A percentile compares a stretch with the other conserved stretches of the same genome.
Conservation (phyloP, 148 eudicot species). For the Suaeda aralocaspica region DNA sequence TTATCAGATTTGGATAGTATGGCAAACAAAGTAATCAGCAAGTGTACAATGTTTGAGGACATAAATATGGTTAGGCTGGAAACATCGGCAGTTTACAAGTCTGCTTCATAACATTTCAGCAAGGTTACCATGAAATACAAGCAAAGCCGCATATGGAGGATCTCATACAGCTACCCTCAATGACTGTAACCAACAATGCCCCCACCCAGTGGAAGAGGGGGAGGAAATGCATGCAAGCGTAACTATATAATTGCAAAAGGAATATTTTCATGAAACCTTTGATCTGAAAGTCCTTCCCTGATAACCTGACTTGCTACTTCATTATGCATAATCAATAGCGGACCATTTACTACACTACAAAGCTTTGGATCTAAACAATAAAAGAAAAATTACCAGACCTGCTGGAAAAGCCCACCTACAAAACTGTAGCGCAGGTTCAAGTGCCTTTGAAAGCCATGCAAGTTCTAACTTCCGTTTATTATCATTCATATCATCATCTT, state of each 20-base stretch:
- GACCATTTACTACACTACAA: no score
- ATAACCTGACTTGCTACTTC: neutral
- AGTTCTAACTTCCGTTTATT: slow-evolving; percentile 61
- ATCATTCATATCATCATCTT: slow-evolving; percentile 26
- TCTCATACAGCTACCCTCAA: neutral
- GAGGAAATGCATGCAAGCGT: neutral
- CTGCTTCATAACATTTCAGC: neutral
- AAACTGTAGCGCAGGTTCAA: slow-evolving; percentile 82
- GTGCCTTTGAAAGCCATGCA: slow-evolving; percentile 78
- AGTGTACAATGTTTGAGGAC: neutral
- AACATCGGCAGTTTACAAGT: neutral
- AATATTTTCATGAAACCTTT: neutral
- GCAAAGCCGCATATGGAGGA: neutral
- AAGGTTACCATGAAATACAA: neutral
- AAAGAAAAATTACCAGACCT: slow-evolving; percentile 43
- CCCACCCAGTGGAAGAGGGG: neutral
- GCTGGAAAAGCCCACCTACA: slow-evolving; percentile 67
- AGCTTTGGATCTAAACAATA: neutral
- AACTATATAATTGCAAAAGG: neutral
- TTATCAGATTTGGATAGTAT: neutral
- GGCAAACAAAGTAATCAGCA: neutral
- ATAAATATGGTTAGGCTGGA: neutral
- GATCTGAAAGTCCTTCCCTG: neutral
- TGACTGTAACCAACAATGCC: neutral
- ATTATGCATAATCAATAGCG: neutral